phyloP scores from a whole-genome alignment of 2,329 filamentous ascomycete genomes.

The Fusarium veterinarium region DNA sequence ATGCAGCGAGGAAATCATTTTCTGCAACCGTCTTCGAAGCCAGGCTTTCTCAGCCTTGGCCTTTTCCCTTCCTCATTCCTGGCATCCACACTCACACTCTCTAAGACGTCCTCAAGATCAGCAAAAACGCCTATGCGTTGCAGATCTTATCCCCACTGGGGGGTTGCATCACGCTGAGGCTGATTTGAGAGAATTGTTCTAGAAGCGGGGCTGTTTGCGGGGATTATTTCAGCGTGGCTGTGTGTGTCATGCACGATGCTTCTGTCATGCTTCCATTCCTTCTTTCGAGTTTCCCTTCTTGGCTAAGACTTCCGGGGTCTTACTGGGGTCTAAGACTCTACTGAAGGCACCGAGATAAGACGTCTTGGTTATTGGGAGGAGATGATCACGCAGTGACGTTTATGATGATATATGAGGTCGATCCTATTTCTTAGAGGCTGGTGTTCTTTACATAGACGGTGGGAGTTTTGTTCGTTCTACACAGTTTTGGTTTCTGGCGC shows the following conservation, averaged over 20 bases:
- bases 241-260: slow-evolving; percentile 31
- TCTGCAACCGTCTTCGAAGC: neutral
- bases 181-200: slow-evolving; percentile 50
- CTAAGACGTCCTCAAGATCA: slow-evolving; percentile 14
- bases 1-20: neutral
- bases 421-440: slow-evolving; percentile 21
- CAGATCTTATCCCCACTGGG: slow-evolving; percentile 32
- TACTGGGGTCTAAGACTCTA: slow-evolving; percentile 6
- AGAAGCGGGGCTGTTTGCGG: slow-evolving; percentile 44
- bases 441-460: slow-evolving; percentile 30
- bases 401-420: slow-evolving; percentile 36
- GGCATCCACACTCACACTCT: slow-evolving; percentile 5
- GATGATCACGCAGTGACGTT: slow-evolving; percentile 34
- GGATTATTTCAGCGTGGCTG: slow-evolving; percentile 34
- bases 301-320: slow-evolving; percentile 4
- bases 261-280: slow-evolving; percentile 40
- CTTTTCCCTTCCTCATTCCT: slow-evolving; percentile 21
- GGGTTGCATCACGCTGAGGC: slow-evolving; percentile 35
- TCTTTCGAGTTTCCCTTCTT: slow-evolving; percentile 38
- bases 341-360: slow-evolving; percentile 39
- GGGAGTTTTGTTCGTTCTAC: slow-evolving; percentile 20
- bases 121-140: slow-evolving; percentile 35
- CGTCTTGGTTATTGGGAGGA: slow-evolving; percentile 24
- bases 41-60: slow-evolving; percentile 26
- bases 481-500: neutral